These are phyloP conservation scores for Paecilomyces dactylethromorphus DNA, from an alignment of 2,329 filamentous ascomycete genomes.

Conservation along the genomic window DNA sequence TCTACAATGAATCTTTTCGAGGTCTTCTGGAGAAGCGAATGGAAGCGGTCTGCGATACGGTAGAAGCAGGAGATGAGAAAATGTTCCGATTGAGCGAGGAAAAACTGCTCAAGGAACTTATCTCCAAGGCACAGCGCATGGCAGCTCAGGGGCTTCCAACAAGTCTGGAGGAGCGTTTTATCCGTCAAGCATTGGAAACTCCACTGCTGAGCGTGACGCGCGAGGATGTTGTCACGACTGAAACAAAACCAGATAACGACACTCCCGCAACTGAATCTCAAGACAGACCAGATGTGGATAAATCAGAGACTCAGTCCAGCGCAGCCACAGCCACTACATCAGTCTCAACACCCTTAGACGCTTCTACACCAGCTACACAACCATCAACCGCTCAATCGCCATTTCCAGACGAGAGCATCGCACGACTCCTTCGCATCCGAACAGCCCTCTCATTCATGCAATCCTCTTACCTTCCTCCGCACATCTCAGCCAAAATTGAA, in stretches of 20 bases:
- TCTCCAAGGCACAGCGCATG: conserved; percentile 67
- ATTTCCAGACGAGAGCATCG: conserved; percentile 27
- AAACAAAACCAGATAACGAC: conserved; percentile 17
- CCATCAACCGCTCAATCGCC: conserved; percentile 21
- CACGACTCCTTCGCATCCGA: conserved; percentile 42
- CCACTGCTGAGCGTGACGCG: conserved; percentile 65
- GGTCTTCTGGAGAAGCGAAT: conserved; percentile 58
- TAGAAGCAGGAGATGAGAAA: conserved; percentile 73
- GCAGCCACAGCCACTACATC: conserved; percentile 24
- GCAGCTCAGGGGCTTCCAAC: conserved; percentile 59
- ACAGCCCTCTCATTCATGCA: conserved; percentile 45
- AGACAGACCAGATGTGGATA: conserved; percentile 23
- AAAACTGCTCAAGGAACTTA: conserved; percentile 61
- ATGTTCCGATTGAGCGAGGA: conserved; percentile 75
- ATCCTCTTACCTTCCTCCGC: conserved; percentile 41
- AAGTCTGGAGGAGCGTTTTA: conserved; percentile 80
- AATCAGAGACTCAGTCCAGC: conserved; percentile 24
- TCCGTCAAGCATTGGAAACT: conserved; percentile 67
- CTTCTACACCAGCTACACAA: conserved; percentile 31
- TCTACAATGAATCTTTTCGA: conserved; percentile 33
- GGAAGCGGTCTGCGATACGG: conserved; percentile 67
- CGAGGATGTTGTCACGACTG: conserved; percentile 37
- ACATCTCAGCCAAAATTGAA: conserved; percentile 32
- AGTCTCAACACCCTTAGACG: conserved; percentile 23
- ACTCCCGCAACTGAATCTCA: conserved; percentile 15